These are phyloP conservation scores for Blastocrithidia nonstop DNA, from an alignment of 208 protist genomes.

Conservation along the genomic window DNA sequence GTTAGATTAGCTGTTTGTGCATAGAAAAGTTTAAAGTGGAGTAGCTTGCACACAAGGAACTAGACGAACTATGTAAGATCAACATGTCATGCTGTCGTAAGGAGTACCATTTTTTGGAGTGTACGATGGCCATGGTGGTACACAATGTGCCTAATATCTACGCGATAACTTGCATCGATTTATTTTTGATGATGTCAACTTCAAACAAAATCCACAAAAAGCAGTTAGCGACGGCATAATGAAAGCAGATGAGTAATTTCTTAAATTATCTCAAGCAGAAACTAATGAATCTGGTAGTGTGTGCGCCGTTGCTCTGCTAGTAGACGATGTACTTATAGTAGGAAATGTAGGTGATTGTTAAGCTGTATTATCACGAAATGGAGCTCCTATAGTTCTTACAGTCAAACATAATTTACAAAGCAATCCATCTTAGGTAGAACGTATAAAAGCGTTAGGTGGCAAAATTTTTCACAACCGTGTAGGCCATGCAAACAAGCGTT, in stretches of 20 bases:
- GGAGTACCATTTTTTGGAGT: conserved; percentile 77
- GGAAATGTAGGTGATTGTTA: conserved; percentile 83
- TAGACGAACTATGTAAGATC: conserved; percentile 83
- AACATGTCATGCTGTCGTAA: conserved; percentile 69
- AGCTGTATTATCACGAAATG: conserved; percentile 53
- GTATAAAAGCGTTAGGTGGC: conserved; percentile 68
- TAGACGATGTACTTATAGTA: conserved; percentile 68
- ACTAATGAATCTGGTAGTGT: conserved; percentile 76
- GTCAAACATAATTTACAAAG: conserved; percentile 56
- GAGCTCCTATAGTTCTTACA: conserved; percentile 41
- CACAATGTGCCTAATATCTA: conserved; percentile 70
- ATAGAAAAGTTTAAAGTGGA: too few relatives aligned
- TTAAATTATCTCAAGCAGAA: conserved; percentile 45
- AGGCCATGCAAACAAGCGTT: conserved; percentile 73
- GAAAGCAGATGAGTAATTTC: conserved; percentile 58
- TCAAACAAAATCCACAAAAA: conserved; percentile 46
- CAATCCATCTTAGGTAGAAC: conserved; percentile 48
- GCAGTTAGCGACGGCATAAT: conserved; percentile 68
- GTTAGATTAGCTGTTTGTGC: too few relatives aligned
- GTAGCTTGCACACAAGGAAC: conserved; percentile 64
- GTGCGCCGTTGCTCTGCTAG: conserved; percentile 67
- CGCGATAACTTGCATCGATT: conserved; percentile 61
- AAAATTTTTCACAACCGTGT: conserved; percentile 79
- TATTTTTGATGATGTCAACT: conserved; percentile 43
- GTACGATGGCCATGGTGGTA: conserved; percentile 82